These are phyloP conservation scores for Moniliophthora roreri DNA, from an alignment of 1,284 basidiomycete genomes.

Conservation along the genomic window DNA sequence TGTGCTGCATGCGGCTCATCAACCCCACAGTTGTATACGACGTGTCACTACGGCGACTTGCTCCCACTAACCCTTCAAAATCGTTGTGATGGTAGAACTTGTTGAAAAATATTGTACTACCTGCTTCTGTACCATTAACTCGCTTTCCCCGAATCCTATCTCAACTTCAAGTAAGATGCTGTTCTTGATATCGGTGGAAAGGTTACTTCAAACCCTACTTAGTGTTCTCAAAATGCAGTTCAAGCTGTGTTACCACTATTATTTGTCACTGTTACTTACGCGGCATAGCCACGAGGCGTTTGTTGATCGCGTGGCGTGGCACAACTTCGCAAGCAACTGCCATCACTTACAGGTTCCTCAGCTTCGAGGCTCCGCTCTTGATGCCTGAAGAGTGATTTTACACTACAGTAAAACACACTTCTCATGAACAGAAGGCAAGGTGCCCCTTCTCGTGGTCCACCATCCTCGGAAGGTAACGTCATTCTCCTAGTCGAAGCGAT, in stretches of 20 bases:
- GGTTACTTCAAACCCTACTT: no score
- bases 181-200: no score
- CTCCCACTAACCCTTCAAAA: conserved; percentile 18
- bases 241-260: no score
- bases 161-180: no score
- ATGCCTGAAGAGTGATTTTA: conserved; percentile 9
- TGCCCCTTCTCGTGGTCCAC: conserved; percentile 45
- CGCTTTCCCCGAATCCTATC: no score
- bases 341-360: not conserved
- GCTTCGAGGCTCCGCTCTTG: conserved; percentile 3
- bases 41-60: conserved; percentile 73
- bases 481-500: not conserved
- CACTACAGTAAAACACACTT: conserved; percentile 16
- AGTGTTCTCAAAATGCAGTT: no score
- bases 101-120: no score
- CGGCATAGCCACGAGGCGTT: not conserved
- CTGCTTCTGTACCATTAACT: no score
- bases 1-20: conserved; percentile 12
- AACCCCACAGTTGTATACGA: conserved; percentile 73
- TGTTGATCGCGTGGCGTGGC: not conserved
- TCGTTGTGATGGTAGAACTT: not conserved
- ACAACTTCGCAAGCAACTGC: not conserved
- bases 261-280: not conserved
- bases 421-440: conserved; percentile 57
- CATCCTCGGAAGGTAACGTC: conserved; percentile 58